Base-by-base conservation (phyloP, 1,284 basidiomycete genomes). In the Rhodotorula sp. region DNA sequence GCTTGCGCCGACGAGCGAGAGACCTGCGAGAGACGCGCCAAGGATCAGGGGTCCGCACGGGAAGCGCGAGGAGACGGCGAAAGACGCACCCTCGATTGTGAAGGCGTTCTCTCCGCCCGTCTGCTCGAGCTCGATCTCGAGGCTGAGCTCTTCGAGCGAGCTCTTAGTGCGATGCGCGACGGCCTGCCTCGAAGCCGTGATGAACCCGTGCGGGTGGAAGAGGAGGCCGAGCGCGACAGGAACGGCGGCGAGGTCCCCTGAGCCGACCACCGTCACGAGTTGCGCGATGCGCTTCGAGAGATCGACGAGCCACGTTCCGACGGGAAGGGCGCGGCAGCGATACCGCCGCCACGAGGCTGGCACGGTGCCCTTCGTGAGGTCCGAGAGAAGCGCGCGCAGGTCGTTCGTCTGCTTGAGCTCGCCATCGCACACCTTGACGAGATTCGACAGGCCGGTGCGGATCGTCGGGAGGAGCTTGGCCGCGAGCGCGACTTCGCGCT, bases 171-270 rank as follows among this genome's bases (percentile, higher is more conserved):
- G 86, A 80, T 97, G 93, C 3, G 94, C 94, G 13, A 94, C 90
- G 23, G 91, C 89, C 82, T 97, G 95, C 65, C 94, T 87, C 2
- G 93, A 95, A 1, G 94, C 94, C 1, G 94, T 97, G 78, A 97
- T 87, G 81, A 93, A 97, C 4, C 93, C 93, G 79, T 95, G 92
- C 1, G 95, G 95, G 86, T 92, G 94, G 87, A 97, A 97, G 64
- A 97, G 81, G 0, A 92, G 91, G 48, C 94, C 93, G 19, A 97
- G 86, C 90, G 91, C 93, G 49, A 72, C 74, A 5, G 93, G 85
- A 82, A 77, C 86, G 87, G 74, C 89, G 3, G 66, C 72, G 34
- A 65, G 58, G 34, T 64, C 48, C 42, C 64, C 87, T 67, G 89
- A 84, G 10, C 83, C 80, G 1, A 91, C 88, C 72, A 96, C 89